Conservation (phyloP, 2,329 filamentous ascomycete genomes). For the Diaporthe amygdali region DNA sequence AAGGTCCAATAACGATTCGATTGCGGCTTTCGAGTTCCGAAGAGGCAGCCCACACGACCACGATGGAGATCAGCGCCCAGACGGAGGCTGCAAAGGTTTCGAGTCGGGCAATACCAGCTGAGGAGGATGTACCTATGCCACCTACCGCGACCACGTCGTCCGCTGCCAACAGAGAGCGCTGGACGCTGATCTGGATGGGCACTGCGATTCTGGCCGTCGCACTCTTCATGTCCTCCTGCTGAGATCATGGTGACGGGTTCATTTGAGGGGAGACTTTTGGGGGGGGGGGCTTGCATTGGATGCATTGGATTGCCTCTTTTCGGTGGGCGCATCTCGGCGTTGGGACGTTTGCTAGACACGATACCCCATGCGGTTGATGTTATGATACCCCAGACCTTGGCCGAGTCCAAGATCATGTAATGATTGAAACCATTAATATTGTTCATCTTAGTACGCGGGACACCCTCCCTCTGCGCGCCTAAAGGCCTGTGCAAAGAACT, state of each 20-base stretch:
- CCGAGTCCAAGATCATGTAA: neutral
- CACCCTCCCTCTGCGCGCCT: constrained; percentile 67
- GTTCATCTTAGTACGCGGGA: constrained; percentile 50
- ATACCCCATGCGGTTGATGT: constrained; percentile 14
- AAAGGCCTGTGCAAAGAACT: constrained; percentile 86
- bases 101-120: neutral
- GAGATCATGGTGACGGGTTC: neutral
- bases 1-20: constrained; percentile 43
- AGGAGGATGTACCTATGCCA: neutral
- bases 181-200: constrained; percentile 32
- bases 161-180: constrained; percentile 29
- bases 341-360: constrained; percentile 3
- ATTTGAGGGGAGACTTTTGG: neutral
- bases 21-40: neutral
- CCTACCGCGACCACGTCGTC: constrained; percentile 23
- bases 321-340: neutral
- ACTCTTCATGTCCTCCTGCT: constrained; percentile 34
- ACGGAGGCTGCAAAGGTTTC: neutral
- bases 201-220: constrained; percentile 33
- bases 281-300: neutral
- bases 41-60: neutral
- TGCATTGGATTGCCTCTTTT: neutral
- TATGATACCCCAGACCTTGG: constrained; percentile 20
- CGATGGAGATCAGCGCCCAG: neutral
- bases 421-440: neutral